phyloP scores from a whole-genome alignment of 345 rosid species.

The Aquilaria malaccensis region DNA sequence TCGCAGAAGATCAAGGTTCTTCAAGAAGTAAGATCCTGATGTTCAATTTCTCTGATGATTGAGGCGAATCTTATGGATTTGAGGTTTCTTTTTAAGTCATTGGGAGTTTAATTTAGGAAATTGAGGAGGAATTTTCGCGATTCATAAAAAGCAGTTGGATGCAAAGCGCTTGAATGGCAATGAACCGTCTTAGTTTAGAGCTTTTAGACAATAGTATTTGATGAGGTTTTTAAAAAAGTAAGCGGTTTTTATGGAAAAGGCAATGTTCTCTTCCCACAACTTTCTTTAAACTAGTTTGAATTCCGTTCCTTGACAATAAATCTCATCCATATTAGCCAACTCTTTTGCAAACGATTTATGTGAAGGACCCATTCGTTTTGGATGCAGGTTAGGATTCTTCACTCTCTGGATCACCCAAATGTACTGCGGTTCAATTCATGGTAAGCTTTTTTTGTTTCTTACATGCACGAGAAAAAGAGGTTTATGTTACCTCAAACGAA shows the following conservation, averaged over 20 bases:
- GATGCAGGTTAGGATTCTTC: constrained; percentile 87
- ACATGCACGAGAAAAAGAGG: background rate
- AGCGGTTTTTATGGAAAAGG: too few species aligned
- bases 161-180: too few species aligned
- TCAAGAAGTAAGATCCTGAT: constrained; percentile 60
- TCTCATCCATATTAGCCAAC: too few species aligned
- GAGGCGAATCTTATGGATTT: background rate
- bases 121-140: too few species aligned
- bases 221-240: too few species aligned
- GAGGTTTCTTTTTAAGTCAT: background rate
- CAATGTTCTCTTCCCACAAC: too few species aligned
- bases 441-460: constrained; percentile 29
- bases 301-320: too few species aligned
- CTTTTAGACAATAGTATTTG: too few species aligned
- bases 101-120: background rate
- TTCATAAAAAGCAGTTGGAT: too few species aligned
- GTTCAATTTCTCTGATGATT: constrained; percentile 7
- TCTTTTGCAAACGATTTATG: background rate
- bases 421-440: constrained; percentile 81
- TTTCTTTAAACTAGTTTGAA: too few species aligned
- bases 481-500: background rate
- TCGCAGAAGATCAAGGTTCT: constrained; percentile 88
- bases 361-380: too few species aligned
- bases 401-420: constrained; percentile 72
- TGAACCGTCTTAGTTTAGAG: too few species aligned